A percentile compares a stretch with the other conserved stretches of the same genome.
Evolutionary conservation across 495 filamentous ascomycete species (phyloP).

Genomic region (Parathielavia hyrcaniae): DNA sequence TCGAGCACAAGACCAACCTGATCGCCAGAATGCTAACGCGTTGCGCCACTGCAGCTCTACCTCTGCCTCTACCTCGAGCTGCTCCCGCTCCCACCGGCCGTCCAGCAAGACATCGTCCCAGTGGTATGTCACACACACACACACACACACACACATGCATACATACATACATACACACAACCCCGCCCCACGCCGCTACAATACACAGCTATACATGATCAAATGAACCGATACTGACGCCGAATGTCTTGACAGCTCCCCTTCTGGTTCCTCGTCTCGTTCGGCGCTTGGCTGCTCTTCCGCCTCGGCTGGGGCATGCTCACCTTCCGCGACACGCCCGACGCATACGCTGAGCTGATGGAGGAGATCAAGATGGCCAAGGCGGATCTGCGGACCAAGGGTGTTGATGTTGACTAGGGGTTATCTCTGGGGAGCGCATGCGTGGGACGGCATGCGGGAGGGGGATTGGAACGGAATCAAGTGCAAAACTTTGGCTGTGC

Average conservation of each 20-base stretch:
- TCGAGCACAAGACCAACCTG: background rate
- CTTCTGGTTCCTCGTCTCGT: conserved; percentile 84
- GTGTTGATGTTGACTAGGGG: conserved; percentile 62
- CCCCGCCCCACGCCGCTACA: background rate
- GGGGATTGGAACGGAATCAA: too few relatives aligned
- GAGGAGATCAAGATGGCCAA: conserved; percentile 67
- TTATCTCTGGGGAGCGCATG: background rate
- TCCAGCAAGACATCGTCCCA: conserved; percentile 66
- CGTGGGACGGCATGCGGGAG: background rate
- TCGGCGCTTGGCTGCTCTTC: conserved; percentile 89
- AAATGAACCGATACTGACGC: background rate
- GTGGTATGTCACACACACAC: conserved; percentile 47
- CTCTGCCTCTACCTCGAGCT: conserved; percentile 78
- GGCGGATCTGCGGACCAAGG: conserved; percentile 58
- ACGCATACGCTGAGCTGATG: conserved; percentile 85
- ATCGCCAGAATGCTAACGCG: background rate
- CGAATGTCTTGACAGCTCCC: conserved; percentile 56
- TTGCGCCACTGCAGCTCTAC: conserved; percentile 58
- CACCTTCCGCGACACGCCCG: conserved; percentile 93
- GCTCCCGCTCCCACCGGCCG: conserved; percentile 69
- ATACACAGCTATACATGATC: background rate
- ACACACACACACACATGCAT: background rate
- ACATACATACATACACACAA: too few relatives aligned
- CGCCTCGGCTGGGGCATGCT: conserved; percentile 86
- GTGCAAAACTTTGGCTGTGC: background rate